Base-by-base conservation (phyloP, 2,329 filamentous ascomycete species). In the Colletotrichum acutatum region DNA sequence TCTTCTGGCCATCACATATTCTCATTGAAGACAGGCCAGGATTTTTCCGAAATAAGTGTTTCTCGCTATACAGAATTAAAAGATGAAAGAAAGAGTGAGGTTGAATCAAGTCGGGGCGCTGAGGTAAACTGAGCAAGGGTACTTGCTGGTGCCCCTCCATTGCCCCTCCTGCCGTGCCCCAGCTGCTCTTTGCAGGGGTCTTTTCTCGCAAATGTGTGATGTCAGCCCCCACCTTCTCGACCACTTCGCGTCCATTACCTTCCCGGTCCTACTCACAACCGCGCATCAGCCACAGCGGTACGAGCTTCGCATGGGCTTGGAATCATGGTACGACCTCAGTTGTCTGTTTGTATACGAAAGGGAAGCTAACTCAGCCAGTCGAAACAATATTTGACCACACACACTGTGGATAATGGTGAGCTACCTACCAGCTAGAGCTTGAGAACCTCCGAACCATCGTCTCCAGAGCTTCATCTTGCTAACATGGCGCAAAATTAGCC, bases 301-400 rank as follows among this genome's bases (percentile, higher is more conserved):
- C 19, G 60, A 76, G 68, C 42, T 67, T 62, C 75, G 75, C 59
- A 84, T 84, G 83, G 81, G 80, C 68, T 78, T 78, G 78, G 80
- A 80, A 79, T 77, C 77, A 85, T 85, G 84, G 84, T 84, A 80
- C 66, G 79, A 63, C 16, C 42, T 30, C 37, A 8, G 61, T 14
- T 11, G 6, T 6, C 14, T 42, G 4, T 12, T 7, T 19, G 9
- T 32, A 6, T 7, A 22, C n/a, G 19, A 22, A 42, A 7, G 7
- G 14, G 16, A 22, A 19, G 34, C 75, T 80, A 67, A 79, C 67
- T 9, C n/a, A 19, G 71, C 1, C 73, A 98, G 97, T 99, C 97
- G 68, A 98, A 98, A 86, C 97, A 98, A 92, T 99, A 98, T 82
- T 90, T 99, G 75, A 97, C 96, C 79, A 93, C 93, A 77, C 94